Base-by-base conservation (phyloP, 2,329 filamentous ascomycete species). In the Apiospora rasikravindrae region DNA sequence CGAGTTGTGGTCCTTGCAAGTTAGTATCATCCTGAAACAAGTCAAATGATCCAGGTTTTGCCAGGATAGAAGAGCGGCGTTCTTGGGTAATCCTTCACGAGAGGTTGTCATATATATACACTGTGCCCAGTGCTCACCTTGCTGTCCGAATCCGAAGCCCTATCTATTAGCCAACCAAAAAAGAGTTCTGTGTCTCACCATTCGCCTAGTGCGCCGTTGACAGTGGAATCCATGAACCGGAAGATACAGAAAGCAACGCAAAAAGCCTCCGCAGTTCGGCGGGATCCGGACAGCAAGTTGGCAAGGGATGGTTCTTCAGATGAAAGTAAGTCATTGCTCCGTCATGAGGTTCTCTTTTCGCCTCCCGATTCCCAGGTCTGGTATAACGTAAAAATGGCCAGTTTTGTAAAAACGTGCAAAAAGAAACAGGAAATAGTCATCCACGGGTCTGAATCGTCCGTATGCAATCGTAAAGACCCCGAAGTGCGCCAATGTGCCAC, bases 61-160 rank as follows among this genome's bases (percentile, higher is more conserved):
- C 66, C 66, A 68, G 66, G 40, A 68, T 64, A 68, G 66, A 68
- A 44, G 42, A 68, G 66, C 44, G 66, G 75, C 74, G 75, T 74
- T 71, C 75, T 79, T 75, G 68, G 75, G 74, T 76, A 77, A 76
- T 84, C 83, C 78, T 81, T 82, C 80, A 81, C 82, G 77, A 77
- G 80, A 81, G 79, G 77, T 82, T 85, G 82, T 83, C 81, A 83
- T 86, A 87, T 86, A 84, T 87, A 87, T 86, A 88, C 83, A 84
- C 83, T 83, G 81, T 80, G 74, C 79, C 77, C 80, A 81, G 78
- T 77, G 84, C 86, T 87, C 82, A 87, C 86, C 86, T 85, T 83
- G 85, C 86, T 88, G 86, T 86, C 86, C 84, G 80, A 84, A 84
- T 80, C 78, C 80, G 78, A 79, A 80, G 81, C 81, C 77, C 77